Conservation (phyloP, 192 early-diverging fungal species). For the Coemansia sp. region DNA sequence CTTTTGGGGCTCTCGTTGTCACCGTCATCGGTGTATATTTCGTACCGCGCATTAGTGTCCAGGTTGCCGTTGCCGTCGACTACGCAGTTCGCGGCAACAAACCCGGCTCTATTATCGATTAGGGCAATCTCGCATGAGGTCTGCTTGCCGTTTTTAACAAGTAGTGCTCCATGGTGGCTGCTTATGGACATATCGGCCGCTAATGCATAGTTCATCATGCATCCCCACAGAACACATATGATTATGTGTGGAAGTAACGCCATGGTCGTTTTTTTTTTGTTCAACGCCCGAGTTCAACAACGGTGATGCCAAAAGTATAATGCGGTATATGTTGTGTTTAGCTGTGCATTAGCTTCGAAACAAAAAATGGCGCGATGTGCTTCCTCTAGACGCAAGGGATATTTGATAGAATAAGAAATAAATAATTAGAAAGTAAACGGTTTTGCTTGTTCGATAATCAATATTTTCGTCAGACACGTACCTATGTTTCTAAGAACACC, state of each 20-base stretch:
- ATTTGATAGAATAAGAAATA: too few species aligned
- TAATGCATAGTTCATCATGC: not conserved
- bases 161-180: constrained; percentile 3
- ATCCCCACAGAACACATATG: not conserved
- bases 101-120: constrained; percentile 32
- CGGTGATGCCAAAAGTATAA: too few species aligned
- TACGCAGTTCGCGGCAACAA: constrained; percentile 40
- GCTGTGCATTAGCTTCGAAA: too few species aligned
- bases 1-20: not conserved
- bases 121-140: constrained; percentile 47
- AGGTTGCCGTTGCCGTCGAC: constrained; percentile 11
- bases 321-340: too few species aligned
- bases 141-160: constrained; percentile 32
- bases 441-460: too few species aligned
- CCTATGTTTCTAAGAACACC: too few species aligned
- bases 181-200: not conserved
- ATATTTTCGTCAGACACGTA: too few species aligned
- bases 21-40: constrained; percentile 19
- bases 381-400: too few species aligned
- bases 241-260: not conserved
- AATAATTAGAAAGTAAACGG: too few species aligned
- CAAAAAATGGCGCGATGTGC: too few species aligned
- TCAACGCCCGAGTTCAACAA: too few species aligned
- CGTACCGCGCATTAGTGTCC: constrained; percentile 10
- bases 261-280: too few species aligned